These are phyloP conservation scores for Akanthomyces dipterigenus DNA, from an alignment of 2,329 filamentous ascomycete genomes.

Conservation along the genomic window DNA sequence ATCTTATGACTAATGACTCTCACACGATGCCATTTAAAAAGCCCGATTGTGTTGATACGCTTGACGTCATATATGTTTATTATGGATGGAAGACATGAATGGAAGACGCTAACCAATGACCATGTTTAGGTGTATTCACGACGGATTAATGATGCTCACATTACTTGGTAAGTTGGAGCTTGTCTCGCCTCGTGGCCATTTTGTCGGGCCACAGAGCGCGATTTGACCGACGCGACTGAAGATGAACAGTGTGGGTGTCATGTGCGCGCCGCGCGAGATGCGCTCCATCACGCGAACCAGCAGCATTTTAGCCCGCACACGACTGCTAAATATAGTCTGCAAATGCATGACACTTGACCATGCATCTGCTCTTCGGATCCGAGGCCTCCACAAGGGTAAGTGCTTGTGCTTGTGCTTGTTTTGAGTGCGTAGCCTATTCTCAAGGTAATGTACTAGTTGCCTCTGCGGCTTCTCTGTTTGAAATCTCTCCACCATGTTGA, in stretches of 20 bases:
- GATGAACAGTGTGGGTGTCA: background rate
- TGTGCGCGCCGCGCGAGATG: background rate
- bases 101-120: background rate
- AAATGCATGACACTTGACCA: background rate
- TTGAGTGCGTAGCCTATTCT: background rate
- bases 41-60: background rate
- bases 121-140: background rate
- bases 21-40: constrained; percentile 6
- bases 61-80: background rate
- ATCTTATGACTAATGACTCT: constrained; percentile 29
- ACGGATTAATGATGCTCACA: background rate
- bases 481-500: too few relatives aligned
- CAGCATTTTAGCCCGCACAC: background rate
- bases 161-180: background rate
- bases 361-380: background rate
- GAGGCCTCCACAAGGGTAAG: background rate
- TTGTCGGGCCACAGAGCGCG: background rate
- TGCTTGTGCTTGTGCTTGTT: background rate
- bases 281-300: background rate
- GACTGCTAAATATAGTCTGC: background rate
- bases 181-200: background rate
- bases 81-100: background rate
- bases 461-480: background rate
- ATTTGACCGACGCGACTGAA: background rate
- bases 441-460: background rate